Conservation (phyloP, 1,139 yeast genomes). For the Geotrichum fermentans region DNA sequence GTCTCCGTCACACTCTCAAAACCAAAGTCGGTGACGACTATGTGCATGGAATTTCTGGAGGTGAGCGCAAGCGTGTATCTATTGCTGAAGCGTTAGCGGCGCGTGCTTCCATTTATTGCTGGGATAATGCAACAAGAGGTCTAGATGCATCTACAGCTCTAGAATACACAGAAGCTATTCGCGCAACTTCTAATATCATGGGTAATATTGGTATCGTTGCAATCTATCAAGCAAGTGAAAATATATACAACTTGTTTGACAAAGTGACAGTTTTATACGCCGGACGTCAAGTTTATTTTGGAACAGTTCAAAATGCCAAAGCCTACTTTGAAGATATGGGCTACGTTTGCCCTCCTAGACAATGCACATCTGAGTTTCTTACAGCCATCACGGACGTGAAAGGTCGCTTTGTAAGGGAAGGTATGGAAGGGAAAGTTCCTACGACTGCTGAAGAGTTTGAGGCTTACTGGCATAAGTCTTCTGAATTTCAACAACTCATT, state of each 20-base stretch:
- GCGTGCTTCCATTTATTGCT: slow-evolving; percentile 53
- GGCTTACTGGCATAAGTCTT: slow-evolving; percentile 49
- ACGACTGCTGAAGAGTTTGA: slow-evolving; percentile 53
- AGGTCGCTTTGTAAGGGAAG: slow-evolving; percentile 42
- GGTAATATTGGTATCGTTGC: slow-evolving; percentile 51
- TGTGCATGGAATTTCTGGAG: slow-evolving; percentile 58
- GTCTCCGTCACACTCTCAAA: slow-evolving; percentile 49
- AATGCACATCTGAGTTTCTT: slow-evolving; percentile 55
- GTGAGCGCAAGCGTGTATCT: slow-evolving; percentile 57
- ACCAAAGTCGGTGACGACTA: slow-evolving; percentile 56
- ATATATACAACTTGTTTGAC: slow-evolving; percentile 55
- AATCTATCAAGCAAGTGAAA: slow-evolving; percentile 61
- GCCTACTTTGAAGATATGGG: slow-evolving; percentile 56
- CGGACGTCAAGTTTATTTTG: slow-evolving; percentile 55
- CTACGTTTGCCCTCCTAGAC: slow-evolving; percentile 52
- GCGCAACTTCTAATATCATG: slow-evolving; percentile 52
- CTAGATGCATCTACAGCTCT: slow-evolving; percentile 66
- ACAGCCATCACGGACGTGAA: slow-evolving; percentile 60
- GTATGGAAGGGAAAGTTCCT: slow-evolving; percentile 43
- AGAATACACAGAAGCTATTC: slow-evolving; percentile 56
- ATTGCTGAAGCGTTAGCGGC: slow-evolving; percentile 56
- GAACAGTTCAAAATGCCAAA: slow-evolving; percentile 48
- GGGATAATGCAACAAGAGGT: slow-evolving; percentile 72
- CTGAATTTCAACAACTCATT: slow-evolving; percentile 41
- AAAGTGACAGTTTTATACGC: slow-evolving; percentile 55